Conservation (phyloP, 371 early-diverging fungal species). For the Rozella allomycis region DNA sequence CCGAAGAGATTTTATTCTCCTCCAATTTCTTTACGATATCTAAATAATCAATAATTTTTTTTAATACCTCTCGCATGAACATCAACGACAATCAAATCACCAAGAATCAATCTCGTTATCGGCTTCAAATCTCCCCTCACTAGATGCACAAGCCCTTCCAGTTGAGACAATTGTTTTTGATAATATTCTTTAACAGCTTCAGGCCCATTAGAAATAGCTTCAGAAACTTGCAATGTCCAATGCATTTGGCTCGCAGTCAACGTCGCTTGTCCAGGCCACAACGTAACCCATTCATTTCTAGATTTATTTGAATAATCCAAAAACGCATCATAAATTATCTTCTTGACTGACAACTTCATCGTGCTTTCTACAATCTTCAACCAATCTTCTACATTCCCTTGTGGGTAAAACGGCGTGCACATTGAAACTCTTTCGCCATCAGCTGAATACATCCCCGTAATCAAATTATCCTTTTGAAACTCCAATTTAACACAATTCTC, state of each 20-base stretch:
- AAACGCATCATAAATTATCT: slow-evolving; percentile 21
- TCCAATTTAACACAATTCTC: slow-evolving; percentile 28
- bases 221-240: slow-evolving; percentile 29
- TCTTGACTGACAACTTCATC: slow-evolving; percentile 25
- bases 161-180: slow-evolving; percentile 12
- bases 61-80: slow-evolving; percentile 15
- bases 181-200: slow-evolving; percentile 14
- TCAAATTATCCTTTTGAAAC: slow-evolving; percentile 17
- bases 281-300: slow-evolving; percentile 24
- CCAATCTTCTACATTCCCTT: slow-evolving; percentile 32
- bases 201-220: slow-evolving; percentile 22
- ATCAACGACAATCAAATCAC: slow-evolving; percentile 33
- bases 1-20: slow-evolving; percentile 15
- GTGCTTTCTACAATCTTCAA: slow-evolving; percentile 23
- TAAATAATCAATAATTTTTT: not conserved
- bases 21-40: slow-evolving; percentile 28
- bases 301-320: slow-evolving; percentile 11
- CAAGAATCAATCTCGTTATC: slow-evolving; percentile 17
- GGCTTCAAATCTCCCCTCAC: slow-evolving; percentile 29
- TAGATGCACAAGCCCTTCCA: slow-evolving; percentile 25
- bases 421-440: slow-evolving; percentile 27
- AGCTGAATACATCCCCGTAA: slow-evolving; percentile 25
- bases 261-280: slow-evolving; percentile 31
- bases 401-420: slow-evolving; percentile 24
- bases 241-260: slow-evolving; percentile 23